Evolutionary conservation across 2,329 filamentous ascomycete species (phyloP).

Genomic region (Epichloe bromicola): DNA sequence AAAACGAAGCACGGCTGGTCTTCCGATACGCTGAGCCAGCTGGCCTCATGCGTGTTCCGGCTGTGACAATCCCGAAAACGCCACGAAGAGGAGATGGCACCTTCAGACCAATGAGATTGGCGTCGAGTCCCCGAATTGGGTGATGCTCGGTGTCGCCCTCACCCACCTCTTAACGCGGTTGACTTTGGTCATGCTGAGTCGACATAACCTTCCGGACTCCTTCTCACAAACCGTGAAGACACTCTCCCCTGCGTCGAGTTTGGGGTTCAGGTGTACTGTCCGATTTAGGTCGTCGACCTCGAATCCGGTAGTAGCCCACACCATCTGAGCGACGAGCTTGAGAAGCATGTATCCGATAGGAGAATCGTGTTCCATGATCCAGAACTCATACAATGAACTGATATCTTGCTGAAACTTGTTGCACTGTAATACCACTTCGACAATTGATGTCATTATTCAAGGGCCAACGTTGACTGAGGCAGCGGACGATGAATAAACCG

Average conservation of each 20-base stretch:
- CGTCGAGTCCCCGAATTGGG: no score
- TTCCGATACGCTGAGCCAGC: no score
- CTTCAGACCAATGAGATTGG: no score
- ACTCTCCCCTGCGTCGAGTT: neutral
- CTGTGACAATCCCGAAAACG: no score
- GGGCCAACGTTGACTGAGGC: neutral
- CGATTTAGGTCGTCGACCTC: conserved; percentile 5
- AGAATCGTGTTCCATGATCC: conserved; percentile 9
- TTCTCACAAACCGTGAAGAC: neutral
- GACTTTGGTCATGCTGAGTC: conserved; percentile 14
- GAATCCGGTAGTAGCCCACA: conserved; percentile 12
- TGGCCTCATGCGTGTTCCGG: no score
- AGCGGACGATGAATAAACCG: neutral
- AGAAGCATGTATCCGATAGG: conserved; percentile 16
- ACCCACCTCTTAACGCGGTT: conserved; percentile 18
- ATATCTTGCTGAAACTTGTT: conserved; percentile 13
- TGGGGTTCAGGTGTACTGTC: conserved; percentile 12
- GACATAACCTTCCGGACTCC: conserved; percentile 12
- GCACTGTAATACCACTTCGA: conserved; percentile 12
- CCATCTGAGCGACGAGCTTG: conserved; percentile 10
- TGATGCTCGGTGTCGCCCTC: no score
- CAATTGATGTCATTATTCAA: conserved; percentile 5
- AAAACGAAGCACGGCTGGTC: no score
- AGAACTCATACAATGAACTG: conserved; percentile 12
- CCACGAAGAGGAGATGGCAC: no score